phyloP scores from a whole-genome alignment of 345 rosid genomes.

The Bruguiera gymnorhiza region DNA sequence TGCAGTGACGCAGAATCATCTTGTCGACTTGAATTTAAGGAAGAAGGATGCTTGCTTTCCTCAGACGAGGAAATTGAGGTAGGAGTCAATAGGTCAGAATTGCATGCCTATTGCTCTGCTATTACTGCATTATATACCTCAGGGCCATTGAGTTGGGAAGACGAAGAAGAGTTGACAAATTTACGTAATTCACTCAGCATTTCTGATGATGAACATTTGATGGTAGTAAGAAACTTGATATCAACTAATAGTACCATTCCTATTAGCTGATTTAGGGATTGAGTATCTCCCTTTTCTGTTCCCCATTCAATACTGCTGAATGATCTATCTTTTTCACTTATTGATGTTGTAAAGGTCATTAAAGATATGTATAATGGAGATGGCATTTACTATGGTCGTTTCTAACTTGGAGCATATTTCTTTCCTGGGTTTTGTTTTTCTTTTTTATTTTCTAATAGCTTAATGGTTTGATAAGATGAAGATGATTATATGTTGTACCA shows the following conservation, averaged over 20 bases:
- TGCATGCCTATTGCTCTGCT: slow-evolving; percentile 8
- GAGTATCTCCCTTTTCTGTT: background rate
- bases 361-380: background rate
- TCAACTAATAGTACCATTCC: slow-evolving; percentile 22
- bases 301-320: background rate
- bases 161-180: slow-evolving; percentile 30
- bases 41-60: background rate
- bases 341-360: slow-evolving; percentile 6
- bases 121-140: slow-evolving; percentile 22
- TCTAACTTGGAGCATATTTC: no score
- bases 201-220: slow-evolving; percentile 39
- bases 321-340: background rate
- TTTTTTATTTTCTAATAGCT: no score
- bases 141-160: slow-evolving; percentile 42
- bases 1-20: slow-evolving; percentile 33
- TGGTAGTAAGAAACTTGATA: slow-evolving; percentile 28
- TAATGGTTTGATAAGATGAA: no score
- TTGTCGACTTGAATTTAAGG: slow-evolving; percentile 3
- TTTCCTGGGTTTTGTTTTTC: no score
- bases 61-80: slow-evolving; percentile 7
- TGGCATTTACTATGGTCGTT: no score
- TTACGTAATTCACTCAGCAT: slow-evolving; percentile 26
- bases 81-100: slow-evolving; percentile 19
- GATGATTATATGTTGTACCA: background rate
- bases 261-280: slow-evolving; percentile 19